Evolutionary conservation across 352 stramenopile species (phyloP), one percentile per base, ranked within the genome.

Genomic region (Phytophthora pini): DNA sequence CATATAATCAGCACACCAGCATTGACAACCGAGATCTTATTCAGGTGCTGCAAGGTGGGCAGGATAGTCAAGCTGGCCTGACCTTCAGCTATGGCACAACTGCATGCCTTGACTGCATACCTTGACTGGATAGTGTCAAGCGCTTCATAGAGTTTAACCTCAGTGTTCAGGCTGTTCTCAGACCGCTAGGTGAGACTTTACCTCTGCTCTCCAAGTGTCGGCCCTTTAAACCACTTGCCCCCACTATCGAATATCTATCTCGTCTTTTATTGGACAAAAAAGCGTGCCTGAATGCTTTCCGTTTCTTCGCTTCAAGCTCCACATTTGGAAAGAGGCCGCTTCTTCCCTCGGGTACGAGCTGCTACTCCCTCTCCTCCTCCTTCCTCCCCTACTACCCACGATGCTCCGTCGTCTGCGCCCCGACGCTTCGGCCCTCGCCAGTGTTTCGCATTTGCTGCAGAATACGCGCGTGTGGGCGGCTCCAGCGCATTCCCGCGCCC

Each of bases 371-470:
- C 24, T 22, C 17, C 45, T 45, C 32, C 8, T 29, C 27, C 20
- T 7, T 34, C 24, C 44, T 15, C 11, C 31, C 27, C 36, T 4
- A 27, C n/a, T 22, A 3, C 9, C 12, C 48, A 43, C 47, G 53
- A 78, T 78, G 70, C 61, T 78, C 60, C 57, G 57, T 26, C 55
- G 38, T 8, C 52, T 75, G 39, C 65, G 51, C 13, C 46, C 61
- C n/a, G 44, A 63, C 15, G 15, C 20, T 11, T 53, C 39, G 10
- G 4, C 50, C 13, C 41, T 66, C 34, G 34, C 65, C 26, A 44
- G 65, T 20, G 24, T 65, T 36, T 63, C 52, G n/a, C 56, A 73
- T 36, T 32, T 60, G 32, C 47, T 71, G 41, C 70, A 60, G 56
- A 13, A 15, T 15, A 47, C 49, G 34, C 56, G 41, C 49, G n/a